Percentiles rank a stretch among this genome's conserved stretches.
These are phyloP conservation scores for Phialophora verrucosa DNA, from an alignment of 2,329 filamentous ascomycete species.

Conservation along the genomic window DNA sequence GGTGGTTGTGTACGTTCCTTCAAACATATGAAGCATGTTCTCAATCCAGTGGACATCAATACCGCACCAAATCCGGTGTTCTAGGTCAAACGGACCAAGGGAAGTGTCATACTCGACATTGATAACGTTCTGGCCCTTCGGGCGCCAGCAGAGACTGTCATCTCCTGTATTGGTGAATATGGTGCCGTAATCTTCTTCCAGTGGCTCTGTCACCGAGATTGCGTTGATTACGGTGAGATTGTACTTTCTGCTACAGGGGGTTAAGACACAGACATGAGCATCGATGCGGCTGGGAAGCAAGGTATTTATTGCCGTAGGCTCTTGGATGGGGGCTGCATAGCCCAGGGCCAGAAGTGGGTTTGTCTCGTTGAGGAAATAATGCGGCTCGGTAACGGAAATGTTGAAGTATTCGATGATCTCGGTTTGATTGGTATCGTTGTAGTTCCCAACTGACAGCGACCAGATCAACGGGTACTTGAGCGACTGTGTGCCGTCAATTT, in stretches of 20 bases:
- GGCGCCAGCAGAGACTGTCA: slow-evolving; percentile 1
- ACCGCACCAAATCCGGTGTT: neutral
- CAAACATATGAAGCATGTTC: neutral
- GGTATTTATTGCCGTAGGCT: neutral
- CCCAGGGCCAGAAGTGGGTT: slow-evolving; percentile 1
- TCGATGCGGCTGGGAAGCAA: neutral
- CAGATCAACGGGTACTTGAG: slow-evolving; percentile 6
- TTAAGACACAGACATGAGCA: neutral
- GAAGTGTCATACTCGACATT: too few relatives aligned
- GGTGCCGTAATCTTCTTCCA: slow-evolving; percentile 3
- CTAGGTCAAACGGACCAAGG: neutral
- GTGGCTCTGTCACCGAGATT: neutral
- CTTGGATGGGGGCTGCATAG: neutral
- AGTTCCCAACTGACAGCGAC: neutral
- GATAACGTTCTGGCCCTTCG: neutral
- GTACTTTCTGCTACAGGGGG: slow-evolving; percentile 1
- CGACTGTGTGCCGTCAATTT: neutral
- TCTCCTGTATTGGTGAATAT: neutral
- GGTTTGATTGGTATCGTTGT: neutral
- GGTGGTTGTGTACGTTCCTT: neutral
- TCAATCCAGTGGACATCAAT: neutral
- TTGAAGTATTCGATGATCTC: neutral
- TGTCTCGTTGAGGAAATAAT: neutral
- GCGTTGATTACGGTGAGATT: slow-evolving; percentile 5
- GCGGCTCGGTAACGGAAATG: neutral